These are phyloP conservation scores for Neofusicoccum sp. DNA, from an alignment of 2,329 filamentous ascomycete genomes.

Conservation along the genomic window DNA sequence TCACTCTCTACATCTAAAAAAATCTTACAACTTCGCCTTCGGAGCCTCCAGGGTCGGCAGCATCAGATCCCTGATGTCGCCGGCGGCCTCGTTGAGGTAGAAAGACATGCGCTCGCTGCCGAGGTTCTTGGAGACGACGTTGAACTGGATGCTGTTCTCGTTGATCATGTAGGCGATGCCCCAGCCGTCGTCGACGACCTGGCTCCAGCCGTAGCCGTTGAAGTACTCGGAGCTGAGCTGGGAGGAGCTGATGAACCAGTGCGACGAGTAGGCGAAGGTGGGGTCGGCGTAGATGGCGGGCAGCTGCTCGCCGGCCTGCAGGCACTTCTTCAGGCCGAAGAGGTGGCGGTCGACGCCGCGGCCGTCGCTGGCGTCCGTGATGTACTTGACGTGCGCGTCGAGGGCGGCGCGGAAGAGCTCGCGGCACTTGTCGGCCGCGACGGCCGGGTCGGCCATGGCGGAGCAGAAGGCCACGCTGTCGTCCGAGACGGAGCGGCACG, in stretches of 20 bases:
- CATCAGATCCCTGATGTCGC: constrained; percentile 85
- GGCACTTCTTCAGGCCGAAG: constrained; percentile 92
- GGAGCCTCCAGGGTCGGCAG: constrained; percentile 75
- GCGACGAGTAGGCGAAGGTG: constrained; percentile 78
- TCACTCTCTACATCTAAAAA: background rate
- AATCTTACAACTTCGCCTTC: constrained; percentile 80
- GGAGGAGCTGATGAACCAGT: constrained; percentile 86
- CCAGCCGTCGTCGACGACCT: constrained; percentile 94
- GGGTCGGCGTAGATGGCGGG: constrained; percentile 87
- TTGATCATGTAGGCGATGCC: constrained; percentile 99
- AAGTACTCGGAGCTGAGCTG: constrained; percentile 97
- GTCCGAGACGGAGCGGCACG: constrained; percentile 88
- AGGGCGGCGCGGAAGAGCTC: constrained; percentile 82
- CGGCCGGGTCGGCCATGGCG: constrained; percentile 73
- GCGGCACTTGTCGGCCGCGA: constrained; percentile 66
- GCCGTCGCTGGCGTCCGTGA: constrained; percentile 83
- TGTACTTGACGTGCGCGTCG: constrained; percentile 85
- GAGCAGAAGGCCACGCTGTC: constrained; percentile 89
- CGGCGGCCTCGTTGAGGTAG: constrained; percentile 91
- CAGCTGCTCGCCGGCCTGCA: constrained; percentile 77
- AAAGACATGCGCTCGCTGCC: constrained; percentile 91
- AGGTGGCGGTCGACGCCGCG: constrained; percentile 94
- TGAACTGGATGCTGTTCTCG: constrained; percentile 98
- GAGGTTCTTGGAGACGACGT: constrained; percentile 90
- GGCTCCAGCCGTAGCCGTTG: constrained; percentile 98